These are phyloP conservation scores for Elongisporangium prolatum DNA, from an alignment of 352 stramenopile genomes.

Conservation along the genomic window DNA sequence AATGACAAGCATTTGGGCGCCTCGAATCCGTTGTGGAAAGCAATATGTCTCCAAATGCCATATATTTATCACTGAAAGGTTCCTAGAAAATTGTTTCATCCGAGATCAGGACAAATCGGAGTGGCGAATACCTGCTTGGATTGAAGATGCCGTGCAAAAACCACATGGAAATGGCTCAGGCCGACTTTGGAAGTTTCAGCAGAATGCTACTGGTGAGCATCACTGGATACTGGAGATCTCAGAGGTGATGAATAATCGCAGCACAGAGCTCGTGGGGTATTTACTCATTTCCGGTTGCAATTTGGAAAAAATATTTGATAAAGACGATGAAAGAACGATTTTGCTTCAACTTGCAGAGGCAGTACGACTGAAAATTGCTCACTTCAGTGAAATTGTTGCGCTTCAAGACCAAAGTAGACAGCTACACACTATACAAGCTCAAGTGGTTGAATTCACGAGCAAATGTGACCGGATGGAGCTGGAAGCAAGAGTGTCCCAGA, in stretches of 20 bases:
- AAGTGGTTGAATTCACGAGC: no score
- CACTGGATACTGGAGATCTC: neutral
- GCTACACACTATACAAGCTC: neutral
- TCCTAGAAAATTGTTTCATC: no score
- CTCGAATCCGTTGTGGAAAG: neutral
- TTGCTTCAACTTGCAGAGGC: conserved; percentile 6
- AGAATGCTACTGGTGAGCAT: no score
- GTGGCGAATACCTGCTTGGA: no score
- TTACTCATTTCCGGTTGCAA: conserved; percentile 2
- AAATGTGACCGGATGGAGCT: no score
- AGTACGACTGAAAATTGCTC: conserved; percentile 2
- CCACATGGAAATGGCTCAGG: no score
- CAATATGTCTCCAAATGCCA: conserved; percentile 2
- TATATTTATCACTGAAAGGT: neutral
- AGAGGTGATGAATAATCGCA: neutral
- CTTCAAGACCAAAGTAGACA: neutral
- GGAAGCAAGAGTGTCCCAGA: no score
- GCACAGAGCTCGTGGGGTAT: neutral
- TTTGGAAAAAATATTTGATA: conserved; percentile 6
- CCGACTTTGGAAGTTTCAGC: no score
- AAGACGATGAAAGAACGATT: conserved; percentile 5
- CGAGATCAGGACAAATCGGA: no score
- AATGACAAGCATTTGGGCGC: conserved; percentile 8
- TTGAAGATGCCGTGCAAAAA: no score
- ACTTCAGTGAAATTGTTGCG: neutral